phyloP scores from a whole-genome alignment of 495 filamentous ascomycete genomes.

The Lindgomyces ingoldianus region DNA sequence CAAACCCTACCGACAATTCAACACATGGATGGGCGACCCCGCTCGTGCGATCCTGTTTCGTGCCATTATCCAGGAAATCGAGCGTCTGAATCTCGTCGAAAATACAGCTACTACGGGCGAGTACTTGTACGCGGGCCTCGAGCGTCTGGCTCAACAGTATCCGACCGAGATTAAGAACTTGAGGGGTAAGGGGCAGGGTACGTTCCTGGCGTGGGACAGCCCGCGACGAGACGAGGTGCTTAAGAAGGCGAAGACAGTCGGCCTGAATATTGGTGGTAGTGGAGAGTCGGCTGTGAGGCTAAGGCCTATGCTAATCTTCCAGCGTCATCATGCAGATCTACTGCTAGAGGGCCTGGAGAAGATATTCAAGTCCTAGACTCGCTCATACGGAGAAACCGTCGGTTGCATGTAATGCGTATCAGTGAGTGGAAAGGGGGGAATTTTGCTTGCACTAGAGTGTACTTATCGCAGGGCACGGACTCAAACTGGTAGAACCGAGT shows the following conservation, averaged over 20 bases:
- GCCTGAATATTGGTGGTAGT: constrained; percentile 91
- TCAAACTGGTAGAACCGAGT: too few species aligned
- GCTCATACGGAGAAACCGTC: too few species aligned
- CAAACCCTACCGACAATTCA: constrained; percentile 99
- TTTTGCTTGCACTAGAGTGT: too few species aligned
- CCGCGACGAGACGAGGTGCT: constrained; percentile 84
- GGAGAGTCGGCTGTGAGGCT: constrained; percentile 79
- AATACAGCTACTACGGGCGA: constrained; percentile 80
- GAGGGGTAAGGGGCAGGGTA: constrained; percentile 90
- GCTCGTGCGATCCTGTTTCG: constrained; percentile 86
- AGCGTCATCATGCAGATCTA: constrained; percentile 83
- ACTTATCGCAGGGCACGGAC: too few species aligned
- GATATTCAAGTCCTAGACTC: constrained; percentile 65
- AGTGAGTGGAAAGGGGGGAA: too few species aligned
- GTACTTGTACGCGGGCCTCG: constrained; percentile 75
- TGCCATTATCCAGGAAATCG: constrained; percentile 87
- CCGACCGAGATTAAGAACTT: constrained; percentile 86
- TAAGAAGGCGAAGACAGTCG: constrained; percentile 74
- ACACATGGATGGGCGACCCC: constrained; percentile 99
- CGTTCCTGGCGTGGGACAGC: constrained; percentile 95
- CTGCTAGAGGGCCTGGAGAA: constrained; percentile 72
- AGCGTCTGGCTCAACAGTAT: constrained; percentile 68
- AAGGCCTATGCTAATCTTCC: constrained; percentile 94
- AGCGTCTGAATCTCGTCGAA: constrained; percentile 74
- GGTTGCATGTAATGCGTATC: too few species aligned